phyloP scores from a whole-genome alignment of 140 eudicot genomes.

The Stevia rebaudiana region DNA sequence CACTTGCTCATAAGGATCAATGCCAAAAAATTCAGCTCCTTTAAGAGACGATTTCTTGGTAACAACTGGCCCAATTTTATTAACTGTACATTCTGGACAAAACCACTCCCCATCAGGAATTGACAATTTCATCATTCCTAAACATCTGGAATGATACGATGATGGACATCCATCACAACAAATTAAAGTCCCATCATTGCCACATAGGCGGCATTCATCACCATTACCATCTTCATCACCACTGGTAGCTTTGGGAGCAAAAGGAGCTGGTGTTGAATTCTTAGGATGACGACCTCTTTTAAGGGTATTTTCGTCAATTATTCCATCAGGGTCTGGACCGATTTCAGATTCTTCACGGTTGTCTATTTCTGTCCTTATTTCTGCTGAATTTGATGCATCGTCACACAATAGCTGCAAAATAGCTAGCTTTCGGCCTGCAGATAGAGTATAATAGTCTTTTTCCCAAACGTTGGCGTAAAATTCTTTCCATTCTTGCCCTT shows the following conservation, averaged over 20 bases:
- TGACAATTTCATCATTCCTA: constrained; percentile 63
- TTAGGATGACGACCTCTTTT: constrained; percentile 47
- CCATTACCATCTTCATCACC: constrained; percentile 65
- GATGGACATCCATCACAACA: constrained; percentile 99
- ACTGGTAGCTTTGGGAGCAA: constrained; percentile 25
- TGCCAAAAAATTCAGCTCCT: constrained; percentile 78
- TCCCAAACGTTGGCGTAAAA: constrained; percentile 48
- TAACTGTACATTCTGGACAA: constrained; percentile 82
- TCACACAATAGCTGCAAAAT: constrained; percentile 81
- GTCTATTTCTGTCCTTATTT: constrained; percentile 74
- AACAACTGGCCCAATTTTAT: constrained; percentile 48
- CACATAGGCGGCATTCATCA: constrained; percentile 92
- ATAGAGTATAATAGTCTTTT: constrained; percentile 67
- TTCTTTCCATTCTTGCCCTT: constrained; percentile 64
- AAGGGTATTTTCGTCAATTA: constrained; percentile 36
- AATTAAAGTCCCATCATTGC: constrained; percentile 91
- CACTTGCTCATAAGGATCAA: constrained; percentile 72
- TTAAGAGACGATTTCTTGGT: constrained; percentile 44
- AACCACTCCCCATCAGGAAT: constrained; percentile 85
- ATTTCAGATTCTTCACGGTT: constrained; percentile 64
- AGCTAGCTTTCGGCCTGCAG: constrained; percentile 60
- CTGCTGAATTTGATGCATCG: constrained; percentile 63
- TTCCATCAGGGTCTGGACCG: constrained; percentile 49
- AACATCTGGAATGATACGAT: constrained; percentile 87
- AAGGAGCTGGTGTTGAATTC: constrained; percentile 32